A percentile compares a stretch with the other conserved stretches of the same genome.
These are phyloP conservation scores for Colletotrichum sp. DNA, from an alignment of 2,329 filamentous ascomycete species.

Conservation along the genomic window DNA sequence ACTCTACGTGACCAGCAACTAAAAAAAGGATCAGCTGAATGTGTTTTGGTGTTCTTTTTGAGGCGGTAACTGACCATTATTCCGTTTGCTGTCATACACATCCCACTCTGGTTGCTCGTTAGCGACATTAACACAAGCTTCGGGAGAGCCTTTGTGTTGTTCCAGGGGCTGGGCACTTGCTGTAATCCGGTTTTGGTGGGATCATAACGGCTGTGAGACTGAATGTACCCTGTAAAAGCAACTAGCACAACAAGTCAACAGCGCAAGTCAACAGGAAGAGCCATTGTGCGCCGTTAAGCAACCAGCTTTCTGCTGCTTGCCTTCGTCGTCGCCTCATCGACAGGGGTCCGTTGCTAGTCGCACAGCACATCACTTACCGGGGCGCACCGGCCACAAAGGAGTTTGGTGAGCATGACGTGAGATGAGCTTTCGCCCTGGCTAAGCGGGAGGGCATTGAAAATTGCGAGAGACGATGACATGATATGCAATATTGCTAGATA, in stretches of 20 bases:
- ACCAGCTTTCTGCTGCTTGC: background rate
- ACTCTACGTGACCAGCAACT: conserved; percentile 2
- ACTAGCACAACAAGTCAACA: background rate
- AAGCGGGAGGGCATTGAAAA: background rate
- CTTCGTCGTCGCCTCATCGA: background rate
- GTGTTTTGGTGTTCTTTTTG: background rate
- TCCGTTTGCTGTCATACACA: background rate
- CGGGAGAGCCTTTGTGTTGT: no score
- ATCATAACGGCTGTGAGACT: background rate
- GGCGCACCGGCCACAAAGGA: background rate
- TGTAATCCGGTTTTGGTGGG: background rate
- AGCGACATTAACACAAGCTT: background rate
- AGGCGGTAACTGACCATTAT: background rate
- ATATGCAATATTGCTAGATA: background rate
- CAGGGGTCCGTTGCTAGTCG: background rate
- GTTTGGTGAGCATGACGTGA: background rate
- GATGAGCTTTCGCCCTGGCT: background rate
- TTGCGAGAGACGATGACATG: background rate
- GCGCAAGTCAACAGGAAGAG: background rate
- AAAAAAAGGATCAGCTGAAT: background rate
- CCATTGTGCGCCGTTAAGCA: background rate
- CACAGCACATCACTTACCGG: background rate
- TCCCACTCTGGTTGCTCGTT: background rate
- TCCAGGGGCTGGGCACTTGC: background rate
- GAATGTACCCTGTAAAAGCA: background rate